Evolutionary conservation across 176 grass and related monocot species (phyloP), one percentile per base, ranked within the genome.

Genomic region (Juncus inflexus): DNA sequence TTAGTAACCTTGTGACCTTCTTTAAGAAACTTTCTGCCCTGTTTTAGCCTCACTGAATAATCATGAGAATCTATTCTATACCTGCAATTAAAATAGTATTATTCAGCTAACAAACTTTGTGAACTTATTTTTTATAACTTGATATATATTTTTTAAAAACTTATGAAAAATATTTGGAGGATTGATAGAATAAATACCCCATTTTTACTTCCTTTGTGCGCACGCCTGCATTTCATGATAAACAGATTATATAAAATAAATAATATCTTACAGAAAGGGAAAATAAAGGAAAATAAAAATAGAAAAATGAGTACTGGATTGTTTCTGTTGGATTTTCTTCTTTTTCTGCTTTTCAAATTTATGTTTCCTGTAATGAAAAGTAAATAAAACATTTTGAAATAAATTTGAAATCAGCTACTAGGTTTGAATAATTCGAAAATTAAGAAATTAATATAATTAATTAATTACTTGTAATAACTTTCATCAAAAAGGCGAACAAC

Each of bases 291-390:
- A 63, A 67, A 3, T 2, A 9, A 3, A 64, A 53, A 68, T 28
- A 41, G 3, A 47, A 55, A 72, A 62, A 45, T 61, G 62, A 87
- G 84, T 89, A 62, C 86, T 79, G 14, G 87, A 87, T 89, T 85
- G 90, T 88, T 88, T 97, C 68, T 91, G 87, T 80, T 97, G 88
- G 56, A 77, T 76, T 55, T 70, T 79, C 74, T 97, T 84, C 83
- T 97, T 97, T 89, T 97, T 97, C 75, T 89, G 85, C 40, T 82
- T 88, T 79, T 97, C 88, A 54, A 86, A 97, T 43, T 72, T 89
- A 67, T 89, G 82, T 84, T 97, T 97, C 81, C 94, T 97, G 80
- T 77, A 73, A 55, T 69, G 54, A 68, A 58, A 13, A 47, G 9
- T 6, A 5, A 47, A 47, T 47, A 47, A 47, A 6, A 47, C 9